These are phyloP conservation scores for Tetrapisispora phaffii DNA, from an alignment of 805 yeast genomes.

Conservation along the genomic window DNA sequence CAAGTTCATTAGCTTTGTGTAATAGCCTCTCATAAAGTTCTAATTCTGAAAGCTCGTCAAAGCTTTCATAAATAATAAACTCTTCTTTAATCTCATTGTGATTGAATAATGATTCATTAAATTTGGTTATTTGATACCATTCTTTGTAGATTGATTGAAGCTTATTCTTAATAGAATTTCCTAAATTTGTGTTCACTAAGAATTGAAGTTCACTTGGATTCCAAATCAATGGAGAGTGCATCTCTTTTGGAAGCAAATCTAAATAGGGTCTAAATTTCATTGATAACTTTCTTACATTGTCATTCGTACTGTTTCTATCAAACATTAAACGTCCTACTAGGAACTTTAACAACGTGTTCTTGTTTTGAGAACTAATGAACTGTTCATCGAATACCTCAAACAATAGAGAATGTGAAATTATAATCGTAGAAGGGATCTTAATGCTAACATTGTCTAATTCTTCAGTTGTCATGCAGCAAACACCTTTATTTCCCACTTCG, in stretches of 20 bases:
- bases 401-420: slow-evolving; percentile 23
- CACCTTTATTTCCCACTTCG: slow-evolving; percentile 29
- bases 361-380: slow-evolving; percentile 5
- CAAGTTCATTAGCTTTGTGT: slow-evolving; percentile 9
- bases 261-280: slow-evolving; percentile 37
- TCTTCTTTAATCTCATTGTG: slow-evolving; percentile 10
- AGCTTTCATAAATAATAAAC: slow-evolving; percentile 9
- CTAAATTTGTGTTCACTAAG: slow-evolving; percentile 58
- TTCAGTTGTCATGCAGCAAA: slow-evolving; percentile 23
- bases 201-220: slow-evolving; percentile 38
- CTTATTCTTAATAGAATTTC: slow-evolving; percentile 43
- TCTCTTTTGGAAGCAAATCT: slow-evolving; percentile 38
- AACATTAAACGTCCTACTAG: slow-evolving; percentile 36
- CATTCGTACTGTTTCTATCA: slow-evolving; percentile 13
- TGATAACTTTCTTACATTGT: slow-evolving; percentile 3
- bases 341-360: slow-evolving; percentile 32
- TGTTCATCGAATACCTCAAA: slow-evolving; percentile 13
- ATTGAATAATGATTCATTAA: slow-evolving; percentile 1
- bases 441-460: slow-evolving; percentile 20
- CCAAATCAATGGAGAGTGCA: slow-evolving; percentile 58
- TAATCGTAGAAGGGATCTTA: slow-evolving; percentile 25
- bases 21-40: slow-evolving; percentile 12
- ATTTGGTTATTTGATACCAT: slow-evolving; percentile 37
- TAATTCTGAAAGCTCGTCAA: slow-evolving; percentile 7
- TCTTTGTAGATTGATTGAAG: slow-evolving; percentile 45